Base-by-base conservation (phyloP, 192 early-diverging fungal species). In the Phlyctochytrium planicorne region DNA sequence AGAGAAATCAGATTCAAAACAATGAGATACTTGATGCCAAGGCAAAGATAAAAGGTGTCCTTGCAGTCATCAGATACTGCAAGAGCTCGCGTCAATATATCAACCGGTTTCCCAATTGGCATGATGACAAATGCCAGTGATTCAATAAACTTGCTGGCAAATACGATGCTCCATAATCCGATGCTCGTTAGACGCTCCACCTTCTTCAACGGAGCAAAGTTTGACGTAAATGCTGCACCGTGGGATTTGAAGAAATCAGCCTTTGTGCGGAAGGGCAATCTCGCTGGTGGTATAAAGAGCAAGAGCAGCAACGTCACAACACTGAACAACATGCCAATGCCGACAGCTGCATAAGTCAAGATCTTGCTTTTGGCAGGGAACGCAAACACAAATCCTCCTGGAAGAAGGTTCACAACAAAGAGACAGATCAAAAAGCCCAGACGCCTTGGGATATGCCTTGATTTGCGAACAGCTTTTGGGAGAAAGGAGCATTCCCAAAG, bases 111-210 rank as follows among this genome's bases (percentile, higher is more conserved):
- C 6, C 65, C 65, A 31, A 62, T 31, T 1, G 91, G 90, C 31
- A 89, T 75, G 0, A 89, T 88, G 36, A 94, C 71, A 83, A 91
- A 94, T 68, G 91, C 89, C 82, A 92, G 91, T 3, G 89, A 91
- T 74, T 90, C 92, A 59, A 92, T 70, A 34, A 89, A 79, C 70
- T 94, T 94, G 80, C 85, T 88, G 25, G 80, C 50, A 67, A 94
- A 91, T 2, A 92, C 85, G 31, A 82, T 77, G 6, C 75, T 67
- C 92, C 92, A 92, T 34, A 92, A 69, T 36, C 73, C 78, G 30
- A 91, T 77, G 50, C 91, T 92, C 34, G 91, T 78, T 2, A 83
- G 77, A 47, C 90, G 85, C 33, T 91, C 88, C 0, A 80, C 83
- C 37, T 74, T 4, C 55, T 57, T 57, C 55, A 57, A 29, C 55